Evolutionary conservation across 179 eudicot genomes (phyloP).

Genomic region (Spergularia azorica): DNA sequence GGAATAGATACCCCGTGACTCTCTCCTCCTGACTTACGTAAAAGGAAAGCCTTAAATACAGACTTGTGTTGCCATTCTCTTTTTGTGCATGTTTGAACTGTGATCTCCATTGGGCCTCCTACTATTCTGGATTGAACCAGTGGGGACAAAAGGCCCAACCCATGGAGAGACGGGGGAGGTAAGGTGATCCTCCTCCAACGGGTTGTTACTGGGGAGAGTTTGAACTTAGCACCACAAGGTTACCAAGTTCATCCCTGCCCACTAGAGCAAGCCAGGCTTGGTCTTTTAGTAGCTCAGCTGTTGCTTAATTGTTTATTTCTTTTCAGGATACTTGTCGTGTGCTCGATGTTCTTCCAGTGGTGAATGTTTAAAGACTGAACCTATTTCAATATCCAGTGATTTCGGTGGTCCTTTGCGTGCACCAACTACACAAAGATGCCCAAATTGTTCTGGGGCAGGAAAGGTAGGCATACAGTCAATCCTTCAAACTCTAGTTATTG

Average conservation of each 20-base stretch:
- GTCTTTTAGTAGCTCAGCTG: not conserved
- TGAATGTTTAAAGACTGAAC: slow-evolving; percentile 70
- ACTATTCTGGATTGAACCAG: too few relatives aligned
- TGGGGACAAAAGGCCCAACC: too few relatives aligned
- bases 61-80: not conserved
- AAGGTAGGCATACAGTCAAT: slow-evolving; percentile 46
- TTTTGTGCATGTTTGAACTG: not conserved
- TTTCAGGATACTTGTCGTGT: slow-evolving; percentile 86
- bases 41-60: slow-evolving; percentile 7
- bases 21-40: slow-evolving; percentile 1
- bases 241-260: too few relatives aligned
- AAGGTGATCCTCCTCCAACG: too few relatives aligned
- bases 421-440: slow-evolving; percentile 82
- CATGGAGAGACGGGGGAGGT: too few relatives aligned
- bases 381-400: slow-evolving; percentile 58
- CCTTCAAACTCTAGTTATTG: slow-evolving; percentile 5
- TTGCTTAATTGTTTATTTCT: slow-evolving; percentile 12
- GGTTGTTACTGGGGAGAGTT: too few relatives aligned
- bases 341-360: slow-evolving; percentile 95
- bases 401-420: slow-evolving; percentile 61
- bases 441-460: slow-evolving; percentile 88
- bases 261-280: too few relatives aligned
- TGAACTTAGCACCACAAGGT: too few relatives aligned
- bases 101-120: not conserved
- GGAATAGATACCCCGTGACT: not conserved